Conservation (phyloP, 2,329 filamentous ascomycete species). For the Apiospora pterosperma region DNA sequence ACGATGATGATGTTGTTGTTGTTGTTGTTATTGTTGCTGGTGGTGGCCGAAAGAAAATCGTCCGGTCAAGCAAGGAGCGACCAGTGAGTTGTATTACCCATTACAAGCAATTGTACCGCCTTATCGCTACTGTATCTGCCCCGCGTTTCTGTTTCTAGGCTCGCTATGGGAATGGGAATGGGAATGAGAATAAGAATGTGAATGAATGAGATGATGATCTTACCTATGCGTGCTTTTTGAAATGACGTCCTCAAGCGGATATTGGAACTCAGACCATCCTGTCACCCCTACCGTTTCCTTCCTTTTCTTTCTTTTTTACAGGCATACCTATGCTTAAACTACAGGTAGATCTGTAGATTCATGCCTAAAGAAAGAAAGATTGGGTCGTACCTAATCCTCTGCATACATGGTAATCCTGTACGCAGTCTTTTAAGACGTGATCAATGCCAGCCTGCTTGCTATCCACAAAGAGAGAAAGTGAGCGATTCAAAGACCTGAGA, state of each 20-base stretch:
- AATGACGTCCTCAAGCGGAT: neutral
- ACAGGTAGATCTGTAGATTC: neutral
- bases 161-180: neutral
- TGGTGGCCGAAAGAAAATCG: neutral
- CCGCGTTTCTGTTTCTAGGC: neutral
- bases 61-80: neutral
- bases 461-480: neutral
- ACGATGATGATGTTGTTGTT: too few relatives aligned
- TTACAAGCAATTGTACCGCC: neutral
- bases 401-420: neutral
- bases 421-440: neutral
- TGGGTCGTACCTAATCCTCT: neutral
- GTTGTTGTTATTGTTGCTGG: neutral
- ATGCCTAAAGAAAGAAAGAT: neutral
- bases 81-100: neutral
- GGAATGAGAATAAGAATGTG: neutral
- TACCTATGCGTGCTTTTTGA: neutral
- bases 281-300: neutral
- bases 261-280: neutral
- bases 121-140: neutral
- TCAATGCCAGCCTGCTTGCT: neutral
- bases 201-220: slow-evolving; percentile 1
- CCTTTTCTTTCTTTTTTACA: neutral
- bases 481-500: neutral
- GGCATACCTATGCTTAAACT: neutral